Evolutionary conservation across 805 yeast genomes (phyloP), one percentile per base, ranked within the genome.

Genomic region (Candida nitratophila): DNA sequence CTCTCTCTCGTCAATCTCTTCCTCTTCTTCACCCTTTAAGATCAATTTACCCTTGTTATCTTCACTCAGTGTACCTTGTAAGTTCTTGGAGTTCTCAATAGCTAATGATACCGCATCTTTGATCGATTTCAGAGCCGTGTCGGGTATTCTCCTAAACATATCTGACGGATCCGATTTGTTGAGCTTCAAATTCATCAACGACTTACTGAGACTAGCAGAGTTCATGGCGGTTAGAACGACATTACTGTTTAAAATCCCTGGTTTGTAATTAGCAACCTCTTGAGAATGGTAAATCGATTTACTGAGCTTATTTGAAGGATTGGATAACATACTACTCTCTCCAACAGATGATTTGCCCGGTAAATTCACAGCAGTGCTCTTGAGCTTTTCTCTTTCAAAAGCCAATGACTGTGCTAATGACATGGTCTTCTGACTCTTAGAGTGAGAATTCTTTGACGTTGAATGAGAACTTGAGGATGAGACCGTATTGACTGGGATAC

Each of bases 291-390:
- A 11, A 11, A 20, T 81, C 14, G 90, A 93, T 62, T 86, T 86
- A 60, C 83, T 85, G 44, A 86, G 67, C 56, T 83, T 83, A 33
- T 76, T 63, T 9, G 90, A 88, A 0, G 93, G 91, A 29, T 5
- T 7, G 4, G 15, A 8, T 29, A 11, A 10, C 16, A 15, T 16
- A 10, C 21, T 11, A 7, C 37, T 12, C 19, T 5, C 24, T 7
- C 15, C 24, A 34, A n/a, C 7, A 16, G 36, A n/a, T n/a, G n/a
- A n/a, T n/a, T n/a, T n/a, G n/a, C n/a, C n/a, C n/a, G n/a, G n/a
- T n/a, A n/a, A n/a, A n/a, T n/a, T n/a, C n/a, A n/a, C n/a, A n/a
- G n/a, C n/a, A n/a, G 27, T 7, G 10, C 27, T 24, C 29, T 30
- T 55, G 73, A 74, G 71, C 10, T 69, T 63, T 3, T 75, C 67